These are phyloP conservation scores for Knufia petricola DNA, from an alignment of 2,329 filamentous ascomycete species.

Conservation along the genomic window DNA sequence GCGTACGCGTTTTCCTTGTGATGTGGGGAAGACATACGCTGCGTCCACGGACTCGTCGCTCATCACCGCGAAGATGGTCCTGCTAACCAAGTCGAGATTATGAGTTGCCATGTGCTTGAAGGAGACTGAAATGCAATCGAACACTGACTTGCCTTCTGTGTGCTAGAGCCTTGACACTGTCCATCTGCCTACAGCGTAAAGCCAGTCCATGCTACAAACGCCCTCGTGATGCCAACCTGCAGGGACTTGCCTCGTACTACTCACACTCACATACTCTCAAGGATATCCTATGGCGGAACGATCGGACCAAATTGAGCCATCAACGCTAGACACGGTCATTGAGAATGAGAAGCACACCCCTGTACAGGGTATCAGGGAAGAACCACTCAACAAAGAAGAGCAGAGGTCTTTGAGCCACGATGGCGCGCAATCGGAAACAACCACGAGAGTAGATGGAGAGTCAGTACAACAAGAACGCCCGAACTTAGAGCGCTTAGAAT, in stretches of 20 bases:
- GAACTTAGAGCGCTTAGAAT: constrained; percentile 22
- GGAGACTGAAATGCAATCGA: background rate
- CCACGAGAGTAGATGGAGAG: constrained; percentile 12
- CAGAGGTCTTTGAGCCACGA: constrained; percentile 3
- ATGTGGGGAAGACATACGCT: constrained; percentile 1
- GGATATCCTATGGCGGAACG: background rate
- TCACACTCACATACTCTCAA: background rate
- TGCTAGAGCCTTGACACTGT: background rate
- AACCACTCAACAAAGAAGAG: too few species aligned
- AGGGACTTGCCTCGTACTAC: background rate
- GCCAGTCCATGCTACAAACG: background rate
- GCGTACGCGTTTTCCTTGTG: too few species aligned
- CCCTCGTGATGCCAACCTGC: background rate
- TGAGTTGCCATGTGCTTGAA: background rate
- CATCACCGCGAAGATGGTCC: background rate
- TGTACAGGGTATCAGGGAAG: background rate
- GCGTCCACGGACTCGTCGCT: background rate
- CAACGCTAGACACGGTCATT: background rate
- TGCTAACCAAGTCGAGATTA: background rate
- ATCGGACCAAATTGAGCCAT: background rate
- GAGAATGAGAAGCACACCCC: background rate
- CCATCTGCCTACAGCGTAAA: too few species aligned
- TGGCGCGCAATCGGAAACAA: constrained; percentile 7
- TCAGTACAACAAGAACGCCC: constrained; percentile 9
- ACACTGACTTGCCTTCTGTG: background rate